Conservation (phyloP, 1,284 basidiomycete genomes). For the Gastroboletus turbinatus region DNA sequence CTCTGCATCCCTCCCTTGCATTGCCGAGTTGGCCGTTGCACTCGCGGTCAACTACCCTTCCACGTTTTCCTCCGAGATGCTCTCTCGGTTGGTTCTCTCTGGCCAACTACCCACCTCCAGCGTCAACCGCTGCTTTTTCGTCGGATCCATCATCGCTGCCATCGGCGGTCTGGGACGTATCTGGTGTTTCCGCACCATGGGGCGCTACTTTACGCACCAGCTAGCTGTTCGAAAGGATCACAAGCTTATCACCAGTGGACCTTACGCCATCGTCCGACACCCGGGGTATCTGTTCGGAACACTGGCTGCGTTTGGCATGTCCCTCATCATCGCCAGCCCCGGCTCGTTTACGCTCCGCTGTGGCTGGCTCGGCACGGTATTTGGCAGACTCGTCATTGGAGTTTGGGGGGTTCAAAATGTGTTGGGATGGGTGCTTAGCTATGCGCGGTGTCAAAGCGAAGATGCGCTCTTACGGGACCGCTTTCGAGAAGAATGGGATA, state of each 20-base stretch:
- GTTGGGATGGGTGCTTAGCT: constrained; percentile 16
- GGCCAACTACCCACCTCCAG: constrained; percentile 17
- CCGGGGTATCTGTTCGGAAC: constrained; percentile 29
- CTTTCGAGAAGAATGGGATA: constrained; percentile 23
- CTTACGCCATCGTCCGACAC: constrained; percentile 34
- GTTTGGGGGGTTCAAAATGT: constrained; percentile 20
- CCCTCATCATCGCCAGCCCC: constrained; percentile 28
- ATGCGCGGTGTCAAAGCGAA: constrained; percentile 16
- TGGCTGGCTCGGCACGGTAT: constrained; percentile 26
- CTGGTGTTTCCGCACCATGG: constrained; percentile 31
- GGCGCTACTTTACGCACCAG: constrained; percentile 33
- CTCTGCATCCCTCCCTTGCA: constrained; percentile 29
- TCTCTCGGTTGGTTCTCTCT: constrained; percentile 20
- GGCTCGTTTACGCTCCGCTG: constrained; percentile 24
- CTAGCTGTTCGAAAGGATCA: constrained; percentile 30
- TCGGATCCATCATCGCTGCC: constrained; percentile 19
- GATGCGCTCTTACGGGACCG: constrained; percentile 18
- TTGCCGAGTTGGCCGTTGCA: constrained; percentile 24
- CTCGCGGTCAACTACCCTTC: constrained; percentile 23
- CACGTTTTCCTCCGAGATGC: constrained; percentile 16
- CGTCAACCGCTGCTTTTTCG: constrained; percentile 14
- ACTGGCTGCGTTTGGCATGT: constrained; percentile 26
- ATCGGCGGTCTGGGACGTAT: constrained; percentile 27
- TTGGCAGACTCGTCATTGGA: constrained; percentile 18
- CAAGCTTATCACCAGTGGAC: constrained; percentile 31